phyloP scores from a whole-genome alignment of 208 protist genomes.

The Leishmania lainsoni region DNA sequence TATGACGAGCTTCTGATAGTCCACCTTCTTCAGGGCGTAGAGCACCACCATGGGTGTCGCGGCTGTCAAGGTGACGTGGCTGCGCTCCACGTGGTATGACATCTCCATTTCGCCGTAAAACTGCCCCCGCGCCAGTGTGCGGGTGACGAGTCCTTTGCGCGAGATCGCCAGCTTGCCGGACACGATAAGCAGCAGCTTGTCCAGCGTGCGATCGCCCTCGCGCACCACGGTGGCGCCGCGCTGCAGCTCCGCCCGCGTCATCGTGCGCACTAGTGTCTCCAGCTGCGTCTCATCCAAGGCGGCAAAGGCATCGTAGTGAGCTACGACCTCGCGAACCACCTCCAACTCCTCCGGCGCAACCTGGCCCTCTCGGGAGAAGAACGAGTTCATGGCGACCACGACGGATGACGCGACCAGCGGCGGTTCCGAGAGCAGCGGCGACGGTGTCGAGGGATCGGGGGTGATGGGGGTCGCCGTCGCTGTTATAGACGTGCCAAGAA shows the following conservation, averaged over 20 bases:
- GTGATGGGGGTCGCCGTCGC: constrained; percentile 1
- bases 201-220: constrained; percentile 41
- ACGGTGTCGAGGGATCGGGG: constrained; percentile 3
- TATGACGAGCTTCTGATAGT: constrained; percentile 57
- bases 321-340: constrained; percentile 47
- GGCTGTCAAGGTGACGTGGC: constrained; percentile 46
- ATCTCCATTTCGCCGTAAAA: constrained; percentile 66
- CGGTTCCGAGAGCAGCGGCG: constrained; percentile 18
- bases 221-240: constrained; percentile 45
- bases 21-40: constrained; percentile 49
- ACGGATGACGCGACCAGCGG: constrained; percentile 26
- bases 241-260: constrained; percentile 42
- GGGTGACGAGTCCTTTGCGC: constrained; percentile 38
- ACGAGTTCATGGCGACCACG: constrained; percentile 34
- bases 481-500: neutral
- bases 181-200: constrained; percentile 57
- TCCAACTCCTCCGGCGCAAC: constrained; percentile 53
- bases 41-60: constrained; percentile 43
- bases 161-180: constrained; percentile 46
- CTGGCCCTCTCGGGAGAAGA: constrained; percentile 26
- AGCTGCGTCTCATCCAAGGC: constrained; percentile 63
- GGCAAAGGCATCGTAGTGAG: constrained; percentile 59
- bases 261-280: constrained; percentile 58
- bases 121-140: constrained; percentile 31
- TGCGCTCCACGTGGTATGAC: constrained; percentile 43